Base-by-base conservation (phyloP, 257 asterid species). In the Solanum chiquidenum region DNA sequence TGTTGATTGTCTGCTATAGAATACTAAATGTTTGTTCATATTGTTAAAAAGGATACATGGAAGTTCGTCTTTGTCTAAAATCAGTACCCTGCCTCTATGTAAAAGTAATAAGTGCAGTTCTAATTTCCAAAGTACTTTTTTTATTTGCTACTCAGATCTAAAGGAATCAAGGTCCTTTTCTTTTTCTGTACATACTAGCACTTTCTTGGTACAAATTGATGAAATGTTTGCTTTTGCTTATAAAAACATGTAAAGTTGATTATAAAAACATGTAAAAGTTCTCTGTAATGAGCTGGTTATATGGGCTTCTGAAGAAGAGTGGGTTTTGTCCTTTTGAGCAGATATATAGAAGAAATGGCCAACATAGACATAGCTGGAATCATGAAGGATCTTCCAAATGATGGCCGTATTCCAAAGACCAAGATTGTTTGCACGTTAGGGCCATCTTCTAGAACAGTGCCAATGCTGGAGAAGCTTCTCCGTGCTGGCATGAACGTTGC, bases 401-500 rank as follows among this genome's bases (percentile, higher is more conserved):
- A 90, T 89, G 92, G 91, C n/a, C 93, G 94, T 7, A 35, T 94
- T 34, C 98, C 96, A 33, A 95, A 95, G 92, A 95, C 98, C 5
- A 95, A 95, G 91, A 95, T 95, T 74, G 98, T 95, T 4, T 95
- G 98, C 92, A 95, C 98, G 34, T 85, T 95, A 89, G 98, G 98
- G 21, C 98, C 98, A 2, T 93, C 98, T 29, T 95, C 98, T 68
- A 90, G 97, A n/a, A 80, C 98, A 4, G 98, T 95, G 33, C 92
- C 91, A 2, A 95, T 94, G 97, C 33, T 90, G 77, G 98, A 95
- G 93, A 95, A 94, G 92, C 97, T 95, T 20, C 97, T 95, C 20
- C 91, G 90, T 12, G 98, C 98, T 2, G 98, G 98, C 6, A 94
- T 95, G 98, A 95, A 95, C n/a, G 98, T 95, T 86, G 98, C 98